Evolutionary conservation across 345 rosid species (phyloP), one percentile per base, ranked within the genome.

Genomic region (Eucalyptus tenuipes): DNA sequence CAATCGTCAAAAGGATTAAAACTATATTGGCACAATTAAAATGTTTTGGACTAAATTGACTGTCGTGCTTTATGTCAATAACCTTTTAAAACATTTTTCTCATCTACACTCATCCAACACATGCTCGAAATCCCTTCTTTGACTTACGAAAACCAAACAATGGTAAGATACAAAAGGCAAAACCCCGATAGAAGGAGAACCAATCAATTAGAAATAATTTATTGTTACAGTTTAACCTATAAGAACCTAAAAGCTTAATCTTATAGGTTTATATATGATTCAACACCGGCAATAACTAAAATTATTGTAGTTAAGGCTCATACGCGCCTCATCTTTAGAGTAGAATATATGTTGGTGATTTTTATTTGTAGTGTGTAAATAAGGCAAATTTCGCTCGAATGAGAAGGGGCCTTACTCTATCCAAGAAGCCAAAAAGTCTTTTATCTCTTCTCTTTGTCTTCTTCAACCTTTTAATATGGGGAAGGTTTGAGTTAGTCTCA

Each of bases 11-110:
- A 64, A 64, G 1, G 8, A 13, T 64, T n/a, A 64, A 13, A 8
- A 64, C 13, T 14, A 64, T n/a, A n/a, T 2, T 64, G 10, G 20
- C 5, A 64, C 2, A 64, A n/a, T n/a, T n/a, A 16, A 64, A 64
- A 64, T 0, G 1, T 64, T n/a, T n/a, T 64, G 0, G 1, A 64
- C 0, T 64, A 8, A 64, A 64, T 64, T 64, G 10, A 64, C 5
- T n/a, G 0, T 1, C 2, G 2, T 64, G 7, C 17, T 0, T 13
- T 64, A n/a, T 0, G 1, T n/a, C 33, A n/a, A 15, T 64, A 14
- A 64, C 5, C 14, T n/a, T 64, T 64, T 14, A 16, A 1, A n/a
- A 64, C 5, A 7, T 64, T n/a, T 64, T 64, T 7, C 75, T 2
- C 47, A 20, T 75, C 29, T 40, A 75, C 13, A 37, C 2, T 20